phyloP scores from a whole-genome alignment of 208 protist species.

The Strigomonas culicis region DNA sequence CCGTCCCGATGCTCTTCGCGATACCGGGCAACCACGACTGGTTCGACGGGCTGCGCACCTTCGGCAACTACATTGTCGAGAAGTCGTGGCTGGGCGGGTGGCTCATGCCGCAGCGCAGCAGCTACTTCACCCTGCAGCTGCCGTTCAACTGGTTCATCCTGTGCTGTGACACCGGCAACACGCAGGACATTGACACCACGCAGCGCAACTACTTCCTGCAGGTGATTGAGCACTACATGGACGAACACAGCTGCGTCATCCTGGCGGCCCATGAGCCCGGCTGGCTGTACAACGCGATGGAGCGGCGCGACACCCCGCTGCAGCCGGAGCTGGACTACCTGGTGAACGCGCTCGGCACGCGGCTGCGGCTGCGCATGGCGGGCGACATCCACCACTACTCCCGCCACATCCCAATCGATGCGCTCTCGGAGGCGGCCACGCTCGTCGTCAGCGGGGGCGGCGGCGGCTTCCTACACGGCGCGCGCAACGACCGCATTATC shows the following conservation, averaged over 20 bases:
- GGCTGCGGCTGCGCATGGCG: slow-evolving; percentile 54
- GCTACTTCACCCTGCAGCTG: slow-evolving; percentile 75
- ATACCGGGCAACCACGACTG: slow-evolving; percentile 90
- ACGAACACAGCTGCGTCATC: slow-evolving; percentile 69
- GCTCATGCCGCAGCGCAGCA: slow-evolving; percentile 82
- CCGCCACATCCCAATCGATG: slow-evolving; percentile 51
- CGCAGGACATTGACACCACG: slow-evolving; percentile 67
- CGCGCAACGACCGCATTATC: slow-evolving; percentile 49
- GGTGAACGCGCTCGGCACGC: slow-evolving; percentile 50
- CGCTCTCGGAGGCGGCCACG: slow-evolving; percentile 48
- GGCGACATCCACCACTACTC: slow-evolving; percentile 91
- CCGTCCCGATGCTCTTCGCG: slow-evolving; percentile 68
- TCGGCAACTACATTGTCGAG: slow-evolving; percentile 71
- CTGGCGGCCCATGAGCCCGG: slow-evolving; percentile 62
- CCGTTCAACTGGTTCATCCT: slow-evolving; percentile 86
- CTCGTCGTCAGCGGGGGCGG: slow-evolving; percentile 82
- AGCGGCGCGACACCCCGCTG: slow-evolving; percentile 23
- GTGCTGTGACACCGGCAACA: slow-evolving; percentile 72
- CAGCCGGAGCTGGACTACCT: slow-evolving; percentile 60
- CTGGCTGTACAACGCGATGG: slow-evolving; percentile 75
- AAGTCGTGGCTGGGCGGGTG: slow-evolving; percentile 76
- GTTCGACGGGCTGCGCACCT: slow-evolving; percentile 83
- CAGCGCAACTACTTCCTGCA: slow-evolving; percentile 86
- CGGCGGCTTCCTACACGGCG: slow-evolving; percentile 79
- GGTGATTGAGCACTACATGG: slow-evolving; percentile 65